These are phyloP conservation scores for Ceratonia siliqua DNA, from an alignment of 306 rosid genomes.

Conservation along the genomic window DNA sequence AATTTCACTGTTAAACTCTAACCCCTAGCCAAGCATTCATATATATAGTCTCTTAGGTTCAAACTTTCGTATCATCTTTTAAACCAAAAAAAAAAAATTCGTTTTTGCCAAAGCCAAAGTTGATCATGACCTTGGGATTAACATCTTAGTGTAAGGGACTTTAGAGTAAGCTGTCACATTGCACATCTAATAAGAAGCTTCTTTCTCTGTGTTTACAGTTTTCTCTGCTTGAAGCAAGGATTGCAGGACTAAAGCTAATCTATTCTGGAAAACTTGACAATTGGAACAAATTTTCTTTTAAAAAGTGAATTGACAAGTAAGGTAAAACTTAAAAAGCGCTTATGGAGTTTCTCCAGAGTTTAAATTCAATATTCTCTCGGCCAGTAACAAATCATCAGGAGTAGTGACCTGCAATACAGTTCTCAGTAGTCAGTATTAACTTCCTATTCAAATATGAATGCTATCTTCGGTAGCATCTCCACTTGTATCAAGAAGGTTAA, in stretches of 20 bases:
- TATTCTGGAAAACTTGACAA: background rate
- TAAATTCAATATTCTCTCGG: constrained; percentile 79
- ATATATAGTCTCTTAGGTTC: too few relatives aligned
- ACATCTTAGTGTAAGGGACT: too few relatives aligned
- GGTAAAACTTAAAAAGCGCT: background rate
- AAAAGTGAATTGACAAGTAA: constrained; percentile 25
- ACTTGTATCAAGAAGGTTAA: background rate
- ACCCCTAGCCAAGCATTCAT: background rate
- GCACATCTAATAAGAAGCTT: background rate
- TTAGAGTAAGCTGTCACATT: background rate
- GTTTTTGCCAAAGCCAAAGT: too few relatives aligned
- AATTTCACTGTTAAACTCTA: background rate
- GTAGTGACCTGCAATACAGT: constrained; percentile 83
- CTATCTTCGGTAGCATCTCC: background rate
- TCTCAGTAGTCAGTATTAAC: constrained; percentile 11
- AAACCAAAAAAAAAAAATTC: too few relatives aligned
- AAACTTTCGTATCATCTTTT: too few relatives aligned
- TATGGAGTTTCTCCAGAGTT: constrained; percentile 38
- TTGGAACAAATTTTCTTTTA: constrained; percentile 6
- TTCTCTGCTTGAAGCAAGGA: background rate
- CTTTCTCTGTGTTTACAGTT: background rate
- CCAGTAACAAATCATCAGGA: constrained; percentile 88
- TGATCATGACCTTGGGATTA: too few relatives aligned
- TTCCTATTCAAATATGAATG: constrained; percentile 1
- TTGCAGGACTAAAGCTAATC: constrained; percentile 8